Evolutionary conservation across 345 rosid genomes (phyloP), one percentile per base, ranked within the genome.

Genomic region (Erodium maritimum): DNA sequence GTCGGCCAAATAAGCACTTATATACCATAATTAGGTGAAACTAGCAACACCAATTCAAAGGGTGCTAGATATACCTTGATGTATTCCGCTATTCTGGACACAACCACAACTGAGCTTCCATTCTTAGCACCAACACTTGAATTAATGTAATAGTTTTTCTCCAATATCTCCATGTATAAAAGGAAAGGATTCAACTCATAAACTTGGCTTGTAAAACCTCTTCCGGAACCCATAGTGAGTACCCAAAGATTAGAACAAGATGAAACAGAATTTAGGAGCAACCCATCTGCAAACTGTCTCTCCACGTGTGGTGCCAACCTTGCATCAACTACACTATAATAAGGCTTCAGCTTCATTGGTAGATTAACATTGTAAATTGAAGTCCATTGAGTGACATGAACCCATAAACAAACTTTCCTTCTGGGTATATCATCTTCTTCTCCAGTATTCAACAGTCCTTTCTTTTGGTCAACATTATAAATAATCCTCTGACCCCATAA

Each of bases 151-250:
- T n/a, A n/a, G n/a, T n/a, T n/a, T n/a, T n/a, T n/a, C n/a, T n/a
- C n/a, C n/a, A n/a, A n/a, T n/a, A n/a, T n/a, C n/a, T n/a, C n/a
- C n/a, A n/a, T n/a, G n/a, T n/a, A n/a, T n/a, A n/a, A n/a, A n/a
- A n/a, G n/a, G n/a, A n/a, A n/a, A n/a, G n/a, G n/a, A n/a, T n/a
- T n/a, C n/a, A n/a, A n/a, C n/a, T n/a, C n/a, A n/a, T n/a, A n/a
- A n/a, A n/a, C n/a, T n/a, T n/a, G n/a, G n/a, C n/a, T n/a, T n/a
- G n/a, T n/a, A n/a, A n/a, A n/a, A n/a, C n/a, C n/a, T n/a, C n/a
- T 78, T 60, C 95, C 90, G 5, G 90, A 90, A 71, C 87, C 97
- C 97, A 87, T 90, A 60, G 81, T 87, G 29, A 90, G 61, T 60
- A 95, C 88, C 97, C 97, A 87, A 25, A 85, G 84, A 55, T 87